These are phyloP conservation scores for Blastobotrys terrestris DNA, from an alignment of 805 yeast species.

Conservation along the genomic window DNA sequence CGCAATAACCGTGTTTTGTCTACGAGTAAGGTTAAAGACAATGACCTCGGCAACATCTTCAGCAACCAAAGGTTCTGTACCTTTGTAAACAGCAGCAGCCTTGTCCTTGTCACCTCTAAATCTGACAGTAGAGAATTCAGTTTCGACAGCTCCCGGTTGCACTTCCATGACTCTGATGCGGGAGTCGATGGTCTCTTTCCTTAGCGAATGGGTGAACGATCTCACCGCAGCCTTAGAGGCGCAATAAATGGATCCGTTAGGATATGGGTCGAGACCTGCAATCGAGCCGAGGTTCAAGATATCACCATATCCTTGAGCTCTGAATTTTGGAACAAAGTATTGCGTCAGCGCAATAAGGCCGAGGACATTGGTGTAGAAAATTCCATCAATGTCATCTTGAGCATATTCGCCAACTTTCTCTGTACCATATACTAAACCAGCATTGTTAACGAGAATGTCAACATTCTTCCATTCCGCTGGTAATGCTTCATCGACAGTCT, in stretches of 20 bases:
- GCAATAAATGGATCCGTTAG: constrained; percentile 67
- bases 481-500: constrained; percentile 43
- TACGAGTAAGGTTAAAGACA: constrained; percentile 60
- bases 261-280: constrained; percentile 67
- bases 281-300: constrained; percentile 62
- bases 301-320: constrained; percentile 56
- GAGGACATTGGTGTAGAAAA: constrained; percentile 82
- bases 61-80: constrained; percentile 63
- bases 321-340: constrained; percentile 64
- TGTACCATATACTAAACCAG: constrained; percentile 66
- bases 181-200: constrained; percentile 71
- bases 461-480: constrained; percentile 51
- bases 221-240: constrained; percentile 60
- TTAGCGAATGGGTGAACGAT: constrained; percentile 50
- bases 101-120: constrained; percentile 54
- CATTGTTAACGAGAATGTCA: constrained; percentile 61
- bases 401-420: constrained; percentile 68
- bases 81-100: constrained; percentile 61
- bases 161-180: constrained; percentile 65
- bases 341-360: constrained; percentile 84
- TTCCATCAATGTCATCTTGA: constrained; percentile 57
- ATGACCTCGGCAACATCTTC: constrained; percentile 72
- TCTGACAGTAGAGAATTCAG: constrained; percentile 64
- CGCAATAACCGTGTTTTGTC: constrained; percentile 66
- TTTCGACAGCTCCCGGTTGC: constrained; percentile 76